Base-by-base conservation (phyloP, 202 grass and related monocot genomes). In the Saccharum hybrid region DNA sequence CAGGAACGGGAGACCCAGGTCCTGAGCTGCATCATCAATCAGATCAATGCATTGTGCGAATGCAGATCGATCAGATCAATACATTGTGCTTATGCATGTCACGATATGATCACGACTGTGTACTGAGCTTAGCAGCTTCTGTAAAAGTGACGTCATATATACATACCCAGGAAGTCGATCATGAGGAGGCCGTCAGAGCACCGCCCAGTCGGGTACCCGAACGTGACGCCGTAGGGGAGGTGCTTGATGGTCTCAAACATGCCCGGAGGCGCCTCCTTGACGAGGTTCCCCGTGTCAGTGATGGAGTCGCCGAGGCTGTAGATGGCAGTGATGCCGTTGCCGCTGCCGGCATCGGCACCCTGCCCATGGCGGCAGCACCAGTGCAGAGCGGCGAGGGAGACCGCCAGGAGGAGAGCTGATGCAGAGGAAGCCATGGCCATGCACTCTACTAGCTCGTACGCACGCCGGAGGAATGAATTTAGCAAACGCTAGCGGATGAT, bases 291-390 rank as follows among this genome's bases (percentile, higher is more conserved):
- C 4, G 84, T 92, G 80, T 92, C 90, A 10, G 87, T 86, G 34
- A 89, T 89, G 87, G 90, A 92, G 76, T 92, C 90, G 4, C 87
- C 90, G 0, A 89, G 82, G 84, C 90, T 92, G 46, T 92, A 92
- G 65, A 92, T 87, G 23, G 87, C 87, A 3, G 60, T 30, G 36
- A 91, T 62, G 1, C 34, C 81, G 4, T 36, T 13, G 37, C 15
- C 45, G 37, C 2, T 19, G 10, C 8, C 71, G 19, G 2, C 52
- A 4, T n/a, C 28, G 8, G 6, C 16, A 16, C 4, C 41, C 51
- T 83, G 60, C 0, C 39, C 79, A 40, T 16, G 74, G 5, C 83
- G 63, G 11, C 21, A n/a, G 0, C 40, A 23, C 0, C 61, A 21
- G 46, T 23, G 21, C 10, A 60, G 49, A 54, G 52, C 5, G 6